Percentiles rank a stretch among this genome's conserved stretches.
These are phyloP conservation scores for Metroxylon sagu DNA, from an alignment of 176 grass and related monocot genomes.

Conservation along the genomic window DNA sequence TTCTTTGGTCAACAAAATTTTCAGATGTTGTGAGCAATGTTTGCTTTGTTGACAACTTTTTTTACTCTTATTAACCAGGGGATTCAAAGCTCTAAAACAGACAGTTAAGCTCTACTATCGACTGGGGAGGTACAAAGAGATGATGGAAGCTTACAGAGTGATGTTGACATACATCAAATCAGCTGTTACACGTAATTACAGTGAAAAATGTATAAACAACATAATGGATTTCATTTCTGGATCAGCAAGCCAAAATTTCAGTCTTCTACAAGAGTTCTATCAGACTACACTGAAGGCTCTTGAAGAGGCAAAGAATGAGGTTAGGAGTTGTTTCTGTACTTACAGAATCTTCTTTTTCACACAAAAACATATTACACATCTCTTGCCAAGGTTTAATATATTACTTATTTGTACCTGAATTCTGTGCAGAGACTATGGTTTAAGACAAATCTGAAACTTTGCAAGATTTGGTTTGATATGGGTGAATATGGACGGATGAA, in stretches of 20 bases:
- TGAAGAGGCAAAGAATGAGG: conserved; percentile 98
- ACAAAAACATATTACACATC: too few relatives aligned
- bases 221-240: conserved; percentile 99
- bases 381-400: too few relatives aligned
- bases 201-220: conserved; percentile 99
- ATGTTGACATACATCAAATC: conserved; percentile 98
- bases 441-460: conserved; percentile 97
- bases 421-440: conserved; percentile 87
- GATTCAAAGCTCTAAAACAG: conserved; percentile 96
- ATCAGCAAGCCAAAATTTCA: conserved; percentile 89
- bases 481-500: conserved; percentile 93
- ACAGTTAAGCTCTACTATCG: conserved; percentile 97
- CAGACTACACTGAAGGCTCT: conserved; percentile 90
- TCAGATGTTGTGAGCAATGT: too few relatives aligned
- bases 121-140: conserved; percentile 86
- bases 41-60: too few relatives aligned
- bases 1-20: too few relatives aligned
- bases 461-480: conserved; percentile 99
- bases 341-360: too few relatives aligned
- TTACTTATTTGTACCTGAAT: too few relatives aligned
- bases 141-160: conserved; percentile 95
- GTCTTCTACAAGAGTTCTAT: conserved; percentile 95
- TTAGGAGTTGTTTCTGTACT: conserved; percentile 1
- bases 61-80: conserved; percentile 32
- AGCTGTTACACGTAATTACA: conserved; percentile 95